Base-by-base conservation (phyloP, 2,329 filamentous ascomycete genomes). In the Blastomyces silverae region DNA sequence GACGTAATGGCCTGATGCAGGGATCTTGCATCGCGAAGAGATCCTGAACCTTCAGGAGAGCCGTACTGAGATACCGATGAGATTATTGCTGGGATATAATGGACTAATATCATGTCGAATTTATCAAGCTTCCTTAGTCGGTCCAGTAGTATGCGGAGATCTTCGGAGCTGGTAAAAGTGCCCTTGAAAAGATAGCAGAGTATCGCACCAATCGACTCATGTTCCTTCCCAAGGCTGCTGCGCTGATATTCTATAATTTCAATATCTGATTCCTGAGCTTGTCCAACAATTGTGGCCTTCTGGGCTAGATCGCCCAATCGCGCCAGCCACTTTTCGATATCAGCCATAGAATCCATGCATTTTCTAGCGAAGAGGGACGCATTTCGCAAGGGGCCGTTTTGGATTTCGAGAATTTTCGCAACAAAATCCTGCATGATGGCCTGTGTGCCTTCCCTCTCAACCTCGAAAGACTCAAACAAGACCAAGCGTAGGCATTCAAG, bases 171-270 rank as follows among this genome's bases (percentile, higher is more conserved):
- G 2, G 87, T 88, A 70, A 89, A 88, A 63, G 87, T 85, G 68
- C 86, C 88, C 71, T 92, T 91, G 67, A 96, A 85, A 64, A 94
- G 84, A 66, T 89, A 87, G 67, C 87, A 87, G 62, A 95, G 79
- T 63, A 96, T 89, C n/a, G 91, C 84, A 15, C 89, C 88, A 20
- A 99, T 80, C 20, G 89, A 86, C 74, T 99, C 93, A 73, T 99
- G 95, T 75, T 99, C 93, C 72, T 91, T 88, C 28, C 89, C 86
- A 62, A 99, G 82, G 72, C 91, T 95, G 69, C 85, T 80, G 56
- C 89, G 86, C 71, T 96, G 90, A 71, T 90, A 90, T 70, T 92
- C 88, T 67, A 96, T 84, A 3, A 88, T 89, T 73, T 96, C 90
- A 69, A 88, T 82, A 69, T 92, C 89, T 11, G 83, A 82, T 56